Evolutionary conservation across 306 rosid genomes (phyloP), one percentile per base, ranked within the genome.

Genomic region (Medicago arabica): DNA sequence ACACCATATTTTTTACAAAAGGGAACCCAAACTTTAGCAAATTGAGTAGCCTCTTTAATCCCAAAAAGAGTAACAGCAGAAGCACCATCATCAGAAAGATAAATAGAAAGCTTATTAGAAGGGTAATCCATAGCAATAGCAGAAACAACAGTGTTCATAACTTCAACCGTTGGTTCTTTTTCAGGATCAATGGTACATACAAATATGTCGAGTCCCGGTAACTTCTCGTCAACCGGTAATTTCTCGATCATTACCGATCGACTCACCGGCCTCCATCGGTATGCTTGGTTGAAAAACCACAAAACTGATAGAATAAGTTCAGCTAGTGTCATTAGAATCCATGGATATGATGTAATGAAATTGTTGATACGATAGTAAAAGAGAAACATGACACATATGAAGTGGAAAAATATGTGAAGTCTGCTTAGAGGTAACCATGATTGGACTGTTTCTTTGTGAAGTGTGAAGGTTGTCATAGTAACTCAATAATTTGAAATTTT

Each of bases 81-180:
- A 0, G 69, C 86, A 0, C 88, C 90, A 3, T 87, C 88, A 7
- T 87, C 90, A 0, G 88, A 84, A 3, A 87, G 86, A 66, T 87
- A 87, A 15, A 87, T 85, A 4, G 83, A 54, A 2, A 87, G 75
- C 67, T 87, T 87, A 7, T 80, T 40, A 2, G 81, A 4, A 2
- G 88, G 83, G 28, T 84, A 87, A 41, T 84, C 88, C 60, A 84
- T 80, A 3, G 88, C 80, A 40, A 79, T 43, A 2, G 85, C 85
- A 0, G 90, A 87, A 4, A 87, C 19, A 40, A 87, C 69, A 0
- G 88, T 82, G 77, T 87, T 77, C 79, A 87, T 74, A 3, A 87
- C 90, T 55, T 63, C 81, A 1, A 62, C 16, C 0, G 90, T 83
- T 0, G 86, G 90, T 69, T 87, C 88, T 75, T 75, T 74, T 12